These are phyloP conservation scores for Thinopyrum elongatum DNA, from an alignment of 176 grass and related monocot species.

Conservation along the genomic window DNA sequence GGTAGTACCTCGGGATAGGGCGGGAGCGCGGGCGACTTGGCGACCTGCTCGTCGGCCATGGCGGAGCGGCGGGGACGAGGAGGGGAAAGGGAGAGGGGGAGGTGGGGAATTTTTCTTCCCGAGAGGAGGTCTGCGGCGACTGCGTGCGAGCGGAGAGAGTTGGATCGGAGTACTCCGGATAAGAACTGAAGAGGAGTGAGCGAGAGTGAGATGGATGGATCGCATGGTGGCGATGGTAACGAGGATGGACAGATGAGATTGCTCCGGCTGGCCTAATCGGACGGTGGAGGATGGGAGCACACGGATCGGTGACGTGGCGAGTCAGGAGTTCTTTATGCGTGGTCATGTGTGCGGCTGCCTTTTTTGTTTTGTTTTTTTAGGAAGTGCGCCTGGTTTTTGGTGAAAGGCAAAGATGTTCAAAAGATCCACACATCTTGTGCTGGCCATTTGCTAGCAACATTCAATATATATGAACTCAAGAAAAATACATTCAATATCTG, in stretches of 20 bases:
- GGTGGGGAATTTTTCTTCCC: conserved; percentile 7
- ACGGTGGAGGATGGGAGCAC: conserved; percentile 23
- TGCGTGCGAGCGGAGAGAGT: conserved; percentile 10
- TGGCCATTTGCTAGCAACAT: too few species aligned
- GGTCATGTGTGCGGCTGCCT: background rate
- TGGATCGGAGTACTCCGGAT: conserved; percentile 44
- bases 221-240: background rate
- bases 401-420: background rate
- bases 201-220: background rate
- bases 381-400: background rate
- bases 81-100: background rate
- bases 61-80: background rate
- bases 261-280: background rate
- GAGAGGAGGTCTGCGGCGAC: conserved; percentile 23
- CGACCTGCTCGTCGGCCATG: conserved; percentile 63
- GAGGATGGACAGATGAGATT: conserved; percentile 27
- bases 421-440: background rate
- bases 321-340: background rate
- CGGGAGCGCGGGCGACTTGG: conserved; percentile 49
- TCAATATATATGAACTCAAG: too few species aligned
- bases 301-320: conserved; percentile 77
- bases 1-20: conserved; percentile 76
- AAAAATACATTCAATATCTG: too few species aligned
- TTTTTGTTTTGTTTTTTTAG: background rate
- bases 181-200: conserved; percentile 39